Evolutionary conservation across 768 basidiomycete species (phyloP), one percentile per base, ranked within the genome.

Genomic region (Nidularia sp.): DNA sequence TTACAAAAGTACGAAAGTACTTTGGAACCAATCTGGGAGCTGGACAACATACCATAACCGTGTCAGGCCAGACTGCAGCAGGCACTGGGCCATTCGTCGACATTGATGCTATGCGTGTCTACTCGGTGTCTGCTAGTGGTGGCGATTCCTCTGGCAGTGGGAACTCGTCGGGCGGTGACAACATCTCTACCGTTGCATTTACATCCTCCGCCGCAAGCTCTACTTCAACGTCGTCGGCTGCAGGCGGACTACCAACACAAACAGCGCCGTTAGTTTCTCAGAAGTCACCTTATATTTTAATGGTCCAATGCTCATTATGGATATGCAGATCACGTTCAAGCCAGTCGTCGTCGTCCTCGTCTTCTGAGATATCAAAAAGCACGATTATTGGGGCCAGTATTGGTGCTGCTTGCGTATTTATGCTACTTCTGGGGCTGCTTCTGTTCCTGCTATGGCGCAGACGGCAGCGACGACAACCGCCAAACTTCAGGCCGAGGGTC

Each of bases 11-110:
- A 12, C 15, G 5, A 41, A 12, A 79, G 79, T 79, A 71, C 55
- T 79, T 73, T 57, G 62, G 63, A 18, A 71, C 66, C 54, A 65
- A 67, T 50, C 61, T 80, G 15, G 71, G 69, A 31, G 35, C 68
- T 6, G 67, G 67, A 7, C 56, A 63, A 34, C 80, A 81, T 55
- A 66, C 60, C 15, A 51, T 81, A 18, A 66, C 63, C 1, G 54
- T 79, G 34, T 64, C 73, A 42, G 63, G 70, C 39, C 57, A 68
- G 52, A 57, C 66, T 29, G 55, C 64, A 48, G 39, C 55, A 8
- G 64, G 62, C 12, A 63, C 68, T 32, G 68, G 70, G 1, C 68
- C 66, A 8, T 77, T 73, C 56, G 65, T 79, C 44, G 77, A 80
- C 57, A 48, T 79, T 32, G 77, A 79, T 53, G 64, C 68, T 10